Evolutionary conservation across 2,329 filamentous ascomycete species (phyloP).

Genomic region (Coniochaeta ligniaria): DNA sequence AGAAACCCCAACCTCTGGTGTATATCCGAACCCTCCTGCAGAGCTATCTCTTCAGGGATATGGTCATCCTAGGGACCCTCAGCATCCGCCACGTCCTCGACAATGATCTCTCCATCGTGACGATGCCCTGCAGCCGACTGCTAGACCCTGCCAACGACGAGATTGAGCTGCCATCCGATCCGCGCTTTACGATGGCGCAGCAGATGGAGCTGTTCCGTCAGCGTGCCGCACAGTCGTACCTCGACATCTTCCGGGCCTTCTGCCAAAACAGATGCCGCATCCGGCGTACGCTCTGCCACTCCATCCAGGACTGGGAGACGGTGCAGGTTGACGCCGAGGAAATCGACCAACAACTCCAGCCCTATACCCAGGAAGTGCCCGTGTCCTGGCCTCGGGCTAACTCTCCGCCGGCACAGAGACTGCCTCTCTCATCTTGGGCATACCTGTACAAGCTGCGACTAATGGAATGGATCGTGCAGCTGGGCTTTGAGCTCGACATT

Average conservation of each 20-base stretch:
- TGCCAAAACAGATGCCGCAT: slow-evolving; percentile 89
- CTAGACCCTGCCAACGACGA: slow-evolving; percentile 69
- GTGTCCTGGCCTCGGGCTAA: slow-evolving; percentile 49
- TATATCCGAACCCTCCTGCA: slow-evolving; percentile 79
- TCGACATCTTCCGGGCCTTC: slow-evolving; percentile 76
- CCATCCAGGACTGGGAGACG: slow-evolving; percentile 74
- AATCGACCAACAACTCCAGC: slow-evolving; percentile 61
- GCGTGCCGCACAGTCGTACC: slow-evolving; percentile 60
- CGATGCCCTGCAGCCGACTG: slow-evolving; percentile 64
- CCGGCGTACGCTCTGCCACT: slow-evolving; percentile 81
- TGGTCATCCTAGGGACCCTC: slow-evolving; percentile 59
- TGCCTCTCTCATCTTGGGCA: slow-evolving; percentile 69
- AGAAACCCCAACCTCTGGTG: slow-evolving; percentile 74
- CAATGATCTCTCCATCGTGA: slow-evolving; percentile 70
- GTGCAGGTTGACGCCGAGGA: slow-evolving; percentile 77
- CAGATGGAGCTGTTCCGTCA: slow-evolving; percentile 65
- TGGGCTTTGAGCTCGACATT: slow-evolving; percentile 89
- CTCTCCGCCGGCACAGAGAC: background rate
- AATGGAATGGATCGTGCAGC: slow-evolving; percentile 80
- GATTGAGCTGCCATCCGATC: slow-evolving; percentile 66
- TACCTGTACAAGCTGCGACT: slow-evolving; percentile 85
- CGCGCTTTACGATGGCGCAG: slow-evolving; percentile 64
- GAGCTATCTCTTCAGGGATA: slow-evolving; percentile 65
- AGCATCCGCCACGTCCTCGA: slow-evolving; percentile 70
- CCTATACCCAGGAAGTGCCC: slow-evolving; percentile 53